A percentile compares a stretch with the other conserved stretches of the same genome.
Conservation (phyloP, 1,284 basidiomycete species). For the Trichosporon sp. region DNA sequence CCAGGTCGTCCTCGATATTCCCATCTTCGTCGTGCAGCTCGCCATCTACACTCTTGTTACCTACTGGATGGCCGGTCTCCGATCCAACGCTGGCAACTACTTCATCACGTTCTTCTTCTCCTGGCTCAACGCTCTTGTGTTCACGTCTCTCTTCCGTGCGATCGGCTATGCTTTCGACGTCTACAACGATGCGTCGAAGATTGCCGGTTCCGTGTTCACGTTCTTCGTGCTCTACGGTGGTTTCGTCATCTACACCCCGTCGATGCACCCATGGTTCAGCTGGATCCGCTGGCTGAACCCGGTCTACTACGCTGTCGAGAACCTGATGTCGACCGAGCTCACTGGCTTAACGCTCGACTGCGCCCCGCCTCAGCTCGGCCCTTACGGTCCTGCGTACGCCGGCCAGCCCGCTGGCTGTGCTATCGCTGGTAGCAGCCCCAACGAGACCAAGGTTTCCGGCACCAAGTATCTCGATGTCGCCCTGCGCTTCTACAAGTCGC, state of each 20-base stretch:
- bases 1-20: conserved; percentile 58
- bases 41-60: conserved; percentile 46
- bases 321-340: conserved; percentile 49
- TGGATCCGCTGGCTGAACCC: conserved; percentile 31
- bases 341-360: conserved; percentile 43
- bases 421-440: conserved; percentile 38
- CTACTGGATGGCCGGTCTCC: conserved; percentile 40
- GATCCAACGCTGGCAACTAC: conserved; percentile 33
- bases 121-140: conserved; percentile 27
- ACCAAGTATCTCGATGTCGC: conserved; percentile 42
- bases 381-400: conserved; percentile 42
- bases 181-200: conserved; percentile 44
- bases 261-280: conserved; percentile 34
- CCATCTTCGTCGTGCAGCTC: conserved; percentile 46
- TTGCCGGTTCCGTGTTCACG: conserved; percentile 36
- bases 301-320: conserved; percentile 36
- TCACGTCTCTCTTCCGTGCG: conserved; percentile 39
- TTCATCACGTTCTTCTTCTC: conserved; percentile 40
- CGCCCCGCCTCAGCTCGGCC: conserved; percentile 41
- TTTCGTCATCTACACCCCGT: conserved; percentile 38
- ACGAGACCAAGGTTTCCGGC: conserved; percentile 10
- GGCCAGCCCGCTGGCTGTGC: conserved; percentile 37
- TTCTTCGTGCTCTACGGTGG: conserved; percentile 34
- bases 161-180: conserved; percentile 38
- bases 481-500: conserved; percentile 42